A percentile compares a stretch with the other conserved stretches of the same genome.
Evolutionary conservation across 768 basidiomycete species (phyloP).

Genomic region (Nidularia sp.): DNA sequence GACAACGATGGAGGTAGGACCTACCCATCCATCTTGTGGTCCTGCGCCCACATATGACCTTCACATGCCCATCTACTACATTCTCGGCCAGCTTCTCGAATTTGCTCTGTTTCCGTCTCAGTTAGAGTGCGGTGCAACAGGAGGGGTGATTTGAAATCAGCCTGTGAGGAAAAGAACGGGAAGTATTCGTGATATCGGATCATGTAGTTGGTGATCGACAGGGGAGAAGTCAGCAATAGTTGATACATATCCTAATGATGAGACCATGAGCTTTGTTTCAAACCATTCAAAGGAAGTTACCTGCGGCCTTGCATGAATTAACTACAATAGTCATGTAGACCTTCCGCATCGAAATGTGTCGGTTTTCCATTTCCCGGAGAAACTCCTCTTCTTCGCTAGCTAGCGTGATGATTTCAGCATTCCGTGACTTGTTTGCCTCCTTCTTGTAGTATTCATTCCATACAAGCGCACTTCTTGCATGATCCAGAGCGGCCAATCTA

Average conservation of each 20-base stretch:
- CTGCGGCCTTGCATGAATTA: conserved; percentile 22
- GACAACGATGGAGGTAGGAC: too few relatives aligned
- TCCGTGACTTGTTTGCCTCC: conserved; percentile 4
- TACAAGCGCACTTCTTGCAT: conserved; percentile 18
- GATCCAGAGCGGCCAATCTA: conserved; percentile 19
- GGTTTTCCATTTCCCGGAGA: not conserved
- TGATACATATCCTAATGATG: conserved; percentile 25
- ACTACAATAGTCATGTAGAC: conserved; percentile 27
- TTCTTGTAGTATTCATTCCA: conserved; percentile 20
- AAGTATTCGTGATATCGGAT: conserved; percentile 38
- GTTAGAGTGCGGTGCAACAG: conserved; percentile 22
- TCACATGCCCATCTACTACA: not conserved
- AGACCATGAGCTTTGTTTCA: not conserved
- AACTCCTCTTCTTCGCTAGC: not conserved
- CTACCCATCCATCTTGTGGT: too few relatives aligned
- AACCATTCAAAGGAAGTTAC: conserved; percentile 2
- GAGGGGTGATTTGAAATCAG: conserved; percentile 11
- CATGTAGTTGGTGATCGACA: conserved; percentile 27
- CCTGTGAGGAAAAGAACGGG: conserved; percentile 15
- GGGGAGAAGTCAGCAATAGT: conserved; percentile 20
- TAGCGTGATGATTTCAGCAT: conserved; percentile 1
- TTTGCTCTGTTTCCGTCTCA: conserved; percentile 10
- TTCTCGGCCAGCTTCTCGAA: conserved; percentile 7
- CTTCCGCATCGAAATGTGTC: conserved; percentile 12
- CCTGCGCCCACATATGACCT: too few relatives aligned